Evolutionary conservation across 768 basidiomycete species (phyloP).

Genomic region (Lactifluus piperatus): DNA sequence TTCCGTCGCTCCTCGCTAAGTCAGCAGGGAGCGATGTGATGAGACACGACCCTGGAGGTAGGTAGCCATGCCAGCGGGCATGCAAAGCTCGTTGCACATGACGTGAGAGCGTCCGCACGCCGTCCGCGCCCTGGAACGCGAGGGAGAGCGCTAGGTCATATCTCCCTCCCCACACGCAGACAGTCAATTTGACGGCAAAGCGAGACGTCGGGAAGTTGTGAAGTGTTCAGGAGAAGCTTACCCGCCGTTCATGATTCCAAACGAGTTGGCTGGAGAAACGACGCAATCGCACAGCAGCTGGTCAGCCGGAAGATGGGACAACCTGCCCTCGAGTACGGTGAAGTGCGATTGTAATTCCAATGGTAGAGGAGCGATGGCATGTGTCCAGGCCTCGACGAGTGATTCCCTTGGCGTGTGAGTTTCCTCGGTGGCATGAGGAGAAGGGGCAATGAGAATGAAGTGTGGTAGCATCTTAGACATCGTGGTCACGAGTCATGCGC

Average conservation of each 20-base stretch:
- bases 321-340: constrained; percentile 7
- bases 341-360: constrained; percentile 7
- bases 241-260: constrained; percentile 17
- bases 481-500: neutral
- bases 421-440: neutral
- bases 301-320: neutral
- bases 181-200: neutral
- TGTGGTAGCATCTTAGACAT: neutral
- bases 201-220: neutral
- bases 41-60: constrained; percentile 12
- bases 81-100: constrained; percentile 7
- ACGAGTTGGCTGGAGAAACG: constrained; percentile 18
- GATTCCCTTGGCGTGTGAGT: neutral
- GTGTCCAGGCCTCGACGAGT: neutral
- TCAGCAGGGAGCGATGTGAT: constrained; percentile 1
- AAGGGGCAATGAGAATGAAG: constrained; percentile 8
- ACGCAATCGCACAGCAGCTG: constrained; percentile 11
- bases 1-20: neutral
- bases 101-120: neutral
- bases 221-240: neutral
- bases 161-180: neutral
- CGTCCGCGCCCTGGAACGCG: constrained; percentile 1
- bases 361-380: neutral
- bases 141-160: constrained; percentile 15
- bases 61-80: neutral